These are phyloP conservation scores for Venturia aucupariae DNA, from an alignment of 2,329 filamentous ascomycete species.

Conservation along the genomic window DNA sequence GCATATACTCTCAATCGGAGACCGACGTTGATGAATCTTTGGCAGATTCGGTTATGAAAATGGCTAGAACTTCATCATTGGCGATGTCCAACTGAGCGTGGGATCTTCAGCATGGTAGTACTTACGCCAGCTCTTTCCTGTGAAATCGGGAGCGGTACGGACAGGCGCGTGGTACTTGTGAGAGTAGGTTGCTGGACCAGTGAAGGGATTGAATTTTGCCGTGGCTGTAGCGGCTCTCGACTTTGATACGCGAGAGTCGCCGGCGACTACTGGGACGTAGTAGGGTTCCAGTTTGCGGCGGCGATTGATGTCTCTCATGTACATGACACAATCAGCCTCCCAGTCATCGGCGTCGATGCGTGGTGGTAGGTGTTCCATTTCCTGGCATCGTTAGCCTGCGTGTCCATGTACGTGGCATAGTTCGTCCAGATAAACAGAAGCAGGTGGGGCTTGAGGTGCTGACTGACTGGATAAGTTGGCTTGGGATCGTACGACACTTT, in stretches of 20 bases:
- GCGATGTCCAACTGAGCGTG: background rate
- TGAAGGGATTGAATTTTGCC: constrained; percentile 4
- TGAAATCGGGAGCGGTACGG: background rate
- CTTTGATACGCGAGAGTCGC: background rate
- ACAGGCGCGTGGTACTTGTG: background rate
- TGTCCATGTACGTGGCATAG: background rate
- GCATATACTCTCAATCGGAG: too few relatives aligned
- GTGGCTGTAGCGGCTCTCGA: background rate
- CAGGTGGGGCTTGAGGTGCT: background rate
- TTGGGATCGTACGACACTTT: constrained; percentile 6
- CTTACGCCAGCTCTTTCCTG: background rate
- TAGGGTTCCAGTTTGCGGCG: constrained; percentile 1
- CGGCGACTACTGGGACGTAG: background rate
- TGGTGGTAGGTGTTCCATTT: background rate
- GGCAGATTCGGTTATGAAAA: too few relatives aligned
- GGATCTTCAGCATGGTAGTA: background rate
- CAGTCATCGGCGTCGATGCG: constrained; percentile 3
- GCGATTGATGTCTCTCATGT: background rate
- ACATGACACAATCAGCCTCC: background rate
- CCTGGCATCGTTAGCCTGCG: background rate
- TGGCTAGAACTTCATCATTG: background rate
- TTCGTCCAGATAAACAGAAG: background rate
- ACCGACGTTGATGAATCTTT: too few relatives aligned
- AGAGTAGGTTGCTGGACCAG: constrained; percentile 1
- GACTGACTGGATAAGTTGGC: constrained; percentile 1